phyloP scores from a whole-genome alignment of 2,329 filamentous ascomycete species.

The Teratosphaeria gauchensis region DNA sequence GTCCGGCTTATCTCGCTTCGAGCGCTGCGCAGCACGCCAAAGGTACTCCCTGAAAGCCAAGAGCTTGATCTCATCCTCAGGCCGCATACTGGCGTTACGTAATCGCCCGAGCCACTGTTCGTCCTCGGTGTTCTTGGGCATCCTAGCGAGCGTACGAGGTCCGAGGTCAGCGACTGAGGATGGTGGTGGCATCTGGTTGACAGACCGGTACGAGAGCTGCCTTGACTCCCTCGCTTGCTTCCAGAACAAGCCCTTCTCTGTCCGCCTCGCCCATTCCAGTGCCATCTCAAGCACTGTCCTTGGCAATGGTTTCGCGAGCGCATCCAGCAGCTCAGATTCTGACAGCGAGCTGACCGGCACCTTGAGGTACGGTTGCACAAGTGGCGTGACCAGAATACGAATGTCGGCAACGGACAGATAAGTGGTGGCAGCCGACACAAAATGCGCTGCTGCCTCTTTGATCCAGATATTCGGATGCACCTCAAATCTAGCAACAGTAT shows the following conservation, averaged over 20 bases:
- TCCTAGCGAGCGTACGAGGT: slow-evolving; percentile 49
- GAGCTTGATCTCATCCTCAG: slow-evolving; percentile 84
- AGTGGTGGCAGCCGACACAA: slow-evolving; percentile 65
- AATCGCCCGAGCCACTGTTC: slow-evolving; percentile 84
- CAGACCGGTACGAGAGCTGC: slow-evolving; percentile 46
- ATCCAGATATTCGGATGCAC: slow-evolving; percentile 96
- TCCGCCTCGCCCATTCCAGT: slow-evolving; percentile 61
- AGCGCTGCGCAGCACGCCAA: slow-evolving; percentile 71
- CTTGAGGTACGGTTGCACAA: slow-evolving; percentile 75
- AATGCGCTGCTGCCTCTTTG: slow-evolving; percentile 76
- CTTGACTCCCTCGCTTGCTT: slow-evolving; percentile 61
- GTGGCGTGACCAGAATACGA: slow-evolving; percentile 71
- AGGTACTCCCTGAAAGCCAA: slow-evolving; percentile 82
- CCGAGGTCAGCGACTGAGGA: slow-evolving; percentile 49
- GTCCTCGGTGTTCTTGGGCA: slow-evolving; percentile 79
- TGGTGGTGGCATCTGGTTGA: slow-evolving; percentile 46
- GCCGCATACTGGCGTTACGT: slow-evolving; percentile 68
- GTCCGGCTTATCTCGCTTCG: slow-evolving; percentile 44
- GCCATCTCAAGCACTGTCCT: slow-evolving; percentile 76
- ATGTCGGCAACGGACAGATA: slow-evolving; percentile 72
- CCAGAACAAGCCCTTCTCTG: slow-evolving; percentile 81
- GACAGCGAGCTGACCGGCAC: slow-evolving; percentile 59
- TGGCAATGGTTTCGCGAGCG: slow-evolving; percentile 71
- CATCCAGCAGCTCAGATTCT: slow-evolving; percentile 67
- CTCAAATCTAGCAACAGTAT: slow-evolving; percentile 73